Evolutionary conservation across 352 stramenopile species (phyloP), one percentile per base, ranked within the genome.

Genomic region (Phytophthora crassamura): DNA sequence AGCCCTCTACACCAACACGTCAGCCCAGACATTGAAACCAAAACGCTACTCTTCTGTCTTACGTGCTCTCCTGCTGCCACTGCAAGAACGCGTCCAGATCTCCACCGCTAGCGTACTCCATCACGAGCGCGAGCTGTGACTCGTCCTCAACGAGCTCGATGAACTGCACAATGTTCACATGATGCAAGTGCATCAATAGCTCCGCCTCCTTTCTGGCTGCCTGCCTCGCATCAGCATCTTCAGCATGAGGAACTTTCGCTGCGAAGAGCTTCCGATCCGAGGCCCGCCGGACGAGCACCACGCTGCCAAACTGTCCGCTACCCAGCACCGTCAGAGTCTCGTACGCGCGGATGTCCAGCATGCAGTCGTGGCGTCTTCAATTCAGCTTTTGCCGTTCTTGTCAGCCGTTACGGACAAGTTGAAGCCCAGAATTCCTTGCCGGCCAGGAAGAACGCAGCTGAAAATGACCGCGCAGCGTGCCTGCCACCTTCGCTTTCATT

Each of bases 81-180:
- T 39, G 63, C 20, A 94, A 57, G n/a, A 82, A 81, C 3, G 20
- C 20, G n/a, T 85, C 72, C 22, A 95, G 65, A 40, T 92, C 82
- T 16, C 86, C 86, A 6, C 78, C 74, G 22, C 59, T 72, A 1
- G 88, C 80, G 57, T 87, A 92, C 54, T 96, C 88, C 84, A 95
- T 93, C 41, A 94, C 39, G 42, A 95, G 87, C 28, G 52, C 69
- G 11, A 83, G 49, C 34, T 75, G 60, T 12, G 28, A n/a, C 7
- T 57, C 46, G 15, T 45, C 50, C 7, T 82, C 67, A 25, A 90
- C 54, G 7, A 70, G 48, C 14, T 90, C 78, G 25, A 91, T 49
- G 43, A 77, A 93, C 20, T 78, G 77, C 4, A 93, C 67, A 51
- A 93, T 83, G 52, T 94, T 92, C 1, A 75, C 67, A 28, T 93